Percentiles rank a stretch among this genome's conserved stretches.
Conservation (phyloP, 495 filamentous ascomycete species). For the Letharia columbiana region DNA sequence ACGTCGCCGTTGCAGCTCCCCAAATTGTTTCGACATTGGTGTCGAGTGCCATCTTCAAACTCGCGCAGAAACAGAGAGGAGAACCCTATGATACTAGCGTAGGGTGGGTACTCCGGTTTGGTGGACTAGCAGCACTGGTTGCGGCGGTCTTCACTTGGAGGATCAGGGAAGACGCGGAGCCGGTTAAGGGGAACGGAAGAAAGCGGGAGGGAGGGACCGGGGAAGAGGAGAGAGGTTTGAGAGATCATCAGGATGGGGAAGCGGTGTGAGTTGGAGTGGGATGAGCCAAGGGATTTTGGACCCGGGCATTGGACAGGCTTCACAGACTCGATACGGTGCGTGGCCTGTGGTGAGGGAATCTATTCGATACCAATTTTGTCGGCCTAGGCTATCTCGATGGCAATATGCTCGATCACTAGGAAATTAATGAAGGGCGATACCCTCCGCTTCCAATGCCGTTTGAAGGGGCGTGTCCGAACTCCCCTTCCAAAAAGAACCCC, state of each 20-base stretch:
- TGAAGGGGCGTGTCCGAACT: neutral
- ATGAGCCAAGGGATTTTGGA: neutral
- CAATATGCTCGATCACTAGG: neutral
- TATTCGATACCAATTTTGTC: neutral
- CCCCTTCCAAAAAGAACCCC: too few species aligned
- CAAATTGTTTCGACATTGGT: conserved; percentile 80
- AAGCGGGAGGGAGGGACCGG: neutral
- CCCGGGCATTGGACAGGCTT: neutral
- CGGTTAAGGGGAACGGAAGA: conserved; percentile 2
- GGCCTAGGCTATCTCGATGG: neutral
- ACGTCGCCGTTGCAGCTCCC: conserved; percentile 79
- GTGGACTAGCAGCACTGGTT: conserved; percentile 65
- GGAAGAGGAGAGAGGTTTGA: conserved; percentile 4
- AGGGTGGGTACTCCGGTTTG: conserved; percentile 72
- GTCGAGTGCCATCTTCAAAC: conserved; percentile 70
- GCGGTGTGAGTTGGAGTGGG: neutral
- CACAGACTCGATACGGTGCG: neutral
- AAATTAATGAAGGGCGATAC: neutral
- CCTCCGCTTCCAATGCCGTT: neutral
- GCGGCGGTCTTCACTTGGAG: conserved; percentile 58
- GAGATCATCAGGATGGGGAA: neutral
- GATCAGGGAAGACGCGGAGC: conserved; percentile 33
- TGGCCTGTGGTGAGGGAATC: neutral
- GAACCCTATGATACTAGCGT: conserved; percentile 77
- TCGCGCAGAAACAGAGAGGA: conserved; percentile 74